phyloP scores from a whole-genome alignment of 2,329 filamentous ascomycete genomes.

The Phaeosphaeriaceae sp. region DNA sequence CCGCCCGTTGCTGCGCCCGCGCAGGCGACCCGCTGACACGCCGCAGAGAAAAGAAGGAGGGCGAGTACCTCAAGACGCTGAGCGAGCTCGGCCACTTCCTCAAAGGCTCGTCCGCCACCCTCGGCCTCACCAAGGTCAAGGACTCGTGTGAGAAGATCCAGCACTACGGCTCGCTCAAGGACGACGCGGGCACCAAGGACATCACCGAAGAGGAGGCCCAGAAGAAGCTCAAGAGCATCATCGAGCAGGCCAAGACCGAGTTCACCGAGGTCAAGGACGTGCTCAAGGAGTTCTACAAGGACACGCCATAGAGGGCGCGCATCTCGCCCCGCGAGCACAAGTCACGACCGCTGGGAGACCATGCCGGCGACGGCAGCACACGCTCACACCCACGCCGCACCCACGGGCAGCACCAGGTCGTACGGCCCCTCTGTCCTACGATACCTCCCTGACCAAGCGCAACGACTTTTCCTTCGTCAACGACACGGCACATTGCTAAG shows the following conservation, averaged over 20 bases:
- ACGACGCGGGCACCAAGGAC: conserved; percentile 72
- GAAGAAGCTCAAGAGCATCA: conserved; percentile 71
- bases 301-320: conserved; percentile 33
- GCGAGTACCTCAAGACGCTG: conserved; percentile 66
- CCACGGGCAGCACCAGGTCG: not conserved
- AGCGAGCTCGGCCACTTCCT: conserved; percentile 92
- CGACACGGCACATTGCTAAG: conserved; percentile 6
- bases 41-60: conserved; percentile 67
- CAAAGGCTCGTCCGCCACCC: conserved; percentile 94
- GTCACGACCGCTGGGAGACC: not conserved
- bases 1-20: conserved; percentile 29
- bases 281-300: conserved; percentile 74
- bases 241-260: conserved; percentile 76
- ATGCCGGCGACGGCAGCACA: conserved; percentile 1
- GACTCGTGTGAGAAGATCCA: conserved; percentile 97
- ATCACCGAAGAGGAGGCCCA: conserved; percentile 72
- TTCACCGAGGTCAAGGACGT: conserved; percentile 75
- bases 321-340: not conserved
- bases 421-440: not conserved
- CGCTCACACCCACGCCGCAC: conserved; percentile 2
- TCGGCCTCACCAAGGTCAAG: conserved; percentile 88
- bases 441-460: not conserved
- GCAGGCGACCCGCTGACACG: conserved; percentile 15
- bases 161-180: conserved; percentile 83
- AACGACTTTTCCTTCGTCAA: conserved; percentile 1